Evolutionary conservation across 495 filamentous ascomycete genomes (phyloP), one percentile per base, ranked within the genome.

Genomic region (Evansstolkia leycettana): DNA sequence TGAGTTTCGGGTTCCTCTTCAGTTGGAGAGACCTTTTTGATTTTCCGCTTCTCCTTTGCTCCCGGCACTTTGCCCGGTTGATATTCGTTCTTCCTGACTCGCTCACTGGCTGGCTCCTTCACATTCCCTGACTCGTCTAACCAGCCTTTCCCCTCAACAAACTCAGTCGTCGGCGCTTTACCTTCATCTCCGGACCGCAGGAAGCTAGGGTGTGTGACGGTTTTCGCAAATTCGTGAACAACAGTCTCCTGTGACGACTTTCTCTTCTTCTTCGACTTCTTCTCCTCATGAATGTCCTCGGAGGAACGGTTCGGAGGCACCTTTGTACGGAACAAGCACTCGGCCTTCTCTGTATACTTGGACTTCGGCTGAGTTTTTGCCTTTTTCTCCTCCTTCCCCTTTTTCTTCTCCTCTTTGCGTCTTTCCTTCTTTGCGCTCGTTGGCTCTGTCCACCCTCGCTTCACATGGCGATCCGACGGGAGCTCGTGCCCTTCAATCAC

Each of bases 401-500:
- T 67, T 39, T 62, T 64, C 49, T 47, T 50, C 40, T 52, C 52
- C 1, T 38, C 44, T 33, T 63, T 66, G 29, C 64, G 64, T 39
- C 60, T 54, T 18, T 71, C 61, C 40, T 69, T 67, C 45, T 72
- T 67, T 23, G 64, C 53, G 18, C 50, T 54, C 26, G 67, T 63
- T 3, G 78, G 65, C 26, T 80, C 79, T 7, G 82, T 89, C 90
- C 90, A 96, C 10, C 89, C 90, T 39, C 90, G 65, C 62, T 89
- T 92, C 29, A 98, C 78, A 46, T 79, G 78, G 25, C 90, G 69
- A 17, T 67, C 77, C 5, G 78, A 64, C 7, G 80, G 72, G 14
- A 98, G 58, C 44, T 86, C 77, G 26, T 80, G 57, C 2, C 84
- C 90, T 8, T 70, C 65, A 0, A 93, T 40, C 1, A 80, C 67